A percentile compares a stretch with the other conserved stretches of the same genome.
Evolutionary conservation across 441 rosid genomes (phyloP).

Genomic region (Adansonia gregorii): DNA sequence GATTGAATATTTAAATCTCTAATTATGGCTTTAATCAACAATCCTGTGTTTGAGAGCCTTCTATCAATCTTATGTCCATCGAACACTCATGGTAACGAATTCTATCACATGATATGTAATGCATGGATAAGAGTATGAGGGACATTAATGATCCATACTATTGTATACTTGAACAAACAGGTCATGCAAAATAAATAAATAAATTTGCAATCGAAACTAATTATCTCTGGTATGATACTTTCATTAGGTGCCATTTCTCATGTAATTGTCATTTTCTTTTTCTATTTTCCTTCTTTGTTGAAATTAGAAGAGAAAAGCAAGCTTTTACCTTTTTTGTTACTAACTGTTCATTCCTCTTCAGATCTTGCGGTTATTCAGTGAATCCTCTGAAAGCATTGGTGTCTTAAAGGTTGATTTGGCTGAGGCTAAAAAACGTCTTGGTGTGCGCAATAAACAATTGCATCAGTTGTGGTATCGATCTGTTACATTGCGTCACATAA

Average conservation of each 20-base stretch:
- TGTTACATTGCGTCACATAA: conserved; percentile 95
- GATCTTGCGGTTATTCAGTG: conserved; percentile 96
- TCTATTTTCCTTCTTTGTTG: not conserved
- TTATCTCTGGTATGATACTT: not conserved
- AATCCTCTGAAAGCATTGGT: conserved; percentile 77
- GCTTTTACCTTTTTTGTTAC: conserved; percentile 16
- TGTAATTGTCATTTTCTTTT: not conserved
- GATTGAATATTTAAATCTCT: not conserved
- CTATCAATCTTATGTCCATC: not conserved
- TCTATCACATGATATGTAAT: not conserved
- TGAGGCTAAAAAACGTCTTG: conserved; percentile 85
- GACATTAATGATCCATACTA: not conserved
- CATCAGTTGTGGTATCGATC: conserved; percentile 99
- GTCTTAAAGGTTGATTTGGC: conserved; percentile 82
- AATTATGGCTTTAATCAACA: not conserved
- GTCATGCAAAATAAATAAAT: not conserved
- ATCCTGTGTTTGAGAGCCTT: not conserved
- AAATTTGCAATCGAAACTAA: not conserved
- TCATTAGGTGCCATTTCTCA: not conserved
- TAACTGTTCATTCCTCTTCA: conserved; percentile 38
- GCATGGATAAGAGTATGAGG: not conserved
- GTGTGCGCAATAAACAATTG: conserved; percentile 90
- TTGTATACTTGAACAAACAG: not conserved
- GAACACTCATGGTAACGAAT: not conserved
- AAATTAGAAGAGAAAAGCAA: conserved; percentile 22